These are phyloP conservation scores for Aquilaria sinensis DNA, from an alignment of 345 rosid species.

Conservation along the genomic window DNA sequence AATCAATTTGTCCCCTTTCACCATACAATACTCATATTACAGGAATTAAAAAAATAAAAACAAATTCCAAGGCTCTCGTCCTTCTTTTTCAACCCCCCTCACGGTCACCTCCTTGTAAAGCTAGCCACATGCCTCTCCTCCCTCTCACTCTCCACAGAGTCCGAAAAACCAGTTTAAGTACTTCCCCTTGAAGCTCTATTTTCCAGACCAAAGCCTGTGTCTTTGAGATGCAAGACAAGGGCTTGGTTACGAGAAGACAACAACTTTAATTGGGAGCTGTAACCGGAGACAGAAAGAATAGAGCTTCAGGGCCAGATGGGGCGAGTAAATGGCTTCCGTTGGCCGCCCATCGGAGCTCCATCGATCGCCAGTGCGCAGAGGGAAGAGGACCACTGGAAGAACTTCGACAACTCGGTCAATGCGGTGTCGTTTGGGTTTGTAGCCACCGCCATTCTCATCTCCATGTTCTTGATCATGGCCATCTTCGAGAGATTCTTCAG, in stretches of 20 bases:
- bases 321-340: slow-evolving; percentile 20
- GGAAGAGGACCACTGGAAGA: slow-evolving; percentile 48
- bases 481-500: slow-evolving; percentile 80
- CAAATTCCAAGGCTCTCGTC: slow-evolving; percentile 31
- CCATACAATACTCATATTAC: background rate
- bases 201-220: slow-evolving; percentile 15
- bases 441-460: slow-evolving; percentile 95
- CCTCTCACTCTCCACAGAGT: slow-evolving; percentile 12
- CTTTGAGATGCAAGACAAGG: background rate
- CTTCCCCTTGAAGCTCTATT: slow-evolving; percentile 12
- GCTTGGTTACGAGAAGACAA: slow-evolving; percentile 20
- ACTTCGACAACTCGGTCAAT: slow-evolving; percentile 67
- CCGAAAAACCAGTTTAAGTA: slow-evolving; percentile 11
- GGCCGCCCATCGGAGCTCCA: slow-evolving; percentile 80
- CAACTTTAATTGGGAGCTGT: slow-evolving; percentile 2
- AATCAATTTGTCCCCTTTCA: slow-evolving; percentile 8
- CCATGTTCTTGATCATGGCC: slow-evolving; percentile 95
- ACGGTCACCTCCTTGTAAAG: slow-evolving; percentile 16
- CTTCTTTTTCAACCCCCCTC: slow-evolving; percentile 9
- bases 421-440: slow-evolving; percentile 95
- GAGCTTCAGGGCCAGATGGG: slow-evolving; percentile 10
- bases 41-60: background rate
- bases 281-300: background rate
- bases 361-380: slow-evolving; percentile 40
- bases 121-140: slow-evolving; percentile 18